phyloP scores from a whole-genome alignment of 805 yeast genomes.

The Schizosaccharomyces lindneri region DNA sequence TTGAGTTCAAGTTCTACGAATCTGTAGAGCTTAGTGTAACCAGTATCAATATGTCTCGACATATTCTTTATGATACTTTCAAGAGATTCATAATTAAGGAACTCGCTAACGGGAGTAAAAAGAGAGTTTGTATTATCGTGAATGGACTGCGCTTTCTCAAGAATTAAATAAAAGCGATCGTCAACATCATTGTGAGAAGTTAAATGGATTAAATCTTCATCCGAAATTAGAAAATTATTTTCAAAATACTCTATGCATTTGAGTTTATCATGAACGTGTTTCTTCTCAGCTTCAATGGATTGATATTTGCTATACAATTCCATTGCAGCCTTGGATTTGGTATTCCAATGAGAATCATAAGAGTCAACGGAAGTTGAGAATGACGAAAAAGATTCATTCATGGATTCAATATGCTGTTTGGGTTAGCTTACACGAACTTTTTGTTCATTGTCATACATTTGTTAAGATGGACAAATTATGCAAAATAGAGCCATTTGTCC shows the following conservation, averaged over 20 bases:
- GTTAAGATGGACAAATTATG: neutral
- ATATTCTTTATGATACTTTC: conserved; percentile 29
- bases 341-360: neutral
- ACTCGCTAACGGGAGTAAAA: neutral
- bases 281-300: neutral
- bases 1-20: conserved; percentile 13
- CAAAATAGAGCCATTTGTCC: neutral
- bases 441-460: neutral
- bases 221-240: neutral
- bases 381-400: no score
- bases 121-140: neutral
- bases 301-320: neutral
- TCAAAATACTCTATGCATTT: neutral
- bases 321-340: neutral
- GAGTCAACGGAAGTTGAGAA: no score
- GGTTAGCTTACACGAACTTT: no score
- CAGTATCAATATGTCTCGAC: conserved; percentile 25
- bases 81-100: neutral
- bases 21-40: conserved; percentile 29
- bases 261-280: neutral
- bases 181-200: neutral
- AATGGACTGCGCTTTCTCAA: neutral
- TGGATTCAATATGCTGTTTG: no score
- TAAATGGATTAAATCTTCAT: neutral
- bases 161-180: neutral